Conservation (phyloP, 139 green algal genomes). For the Volvox africanus region DNA sequence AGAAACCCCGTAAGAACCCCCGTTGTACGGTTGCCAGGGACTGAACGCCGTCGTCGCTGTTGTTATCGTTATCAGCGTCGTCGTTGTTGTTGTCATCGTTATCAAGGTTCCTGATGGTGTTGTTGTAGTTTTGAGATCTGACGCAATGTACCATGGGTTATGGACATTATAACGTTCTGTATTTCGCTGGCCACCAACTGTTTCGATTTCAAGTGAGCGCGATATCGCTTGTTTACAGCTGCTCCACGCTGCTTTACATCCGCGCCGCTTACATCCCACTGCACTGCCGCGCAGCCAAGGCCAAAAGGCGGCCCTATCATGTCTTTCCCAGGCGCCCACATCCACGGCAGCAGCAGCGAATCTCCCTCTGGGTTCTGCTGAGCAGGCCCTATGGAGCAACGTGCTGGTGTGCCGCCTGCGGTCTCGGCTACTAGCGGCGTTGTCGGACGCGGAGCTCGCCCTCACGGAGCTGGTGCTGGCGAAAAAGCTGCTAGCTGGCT, state of each 20-base stretch:
- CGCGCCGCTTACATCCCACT: background rate
- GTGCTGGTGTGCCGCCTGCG: constrained; percentile 32
- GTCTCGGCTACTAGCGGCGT: constrained; percentile 16
- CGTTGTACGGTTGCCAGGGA: too few relatives aligned
- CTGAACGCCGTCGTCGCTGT: too few relatives aligned
- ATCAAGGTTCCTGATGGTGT: too few relatives aligned
- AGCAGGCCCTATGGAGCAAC: constrained; percentile 1
- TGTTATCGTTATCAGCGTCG: too few relatives aligned
- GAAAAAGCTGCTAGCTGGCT: constrained; percentile 27
- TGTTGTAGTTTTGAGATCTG: too few relatives aligned
- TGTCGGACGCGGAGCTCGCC: background rate
- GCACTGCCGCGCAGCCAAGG: background rate
- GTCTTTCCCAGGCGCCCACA: constrained; percentile 21
- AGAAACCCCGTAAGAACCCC: too few relatives aligned
- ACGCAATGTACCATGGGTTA: too few relatives aligned
- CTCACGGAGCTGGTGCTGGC: constrained; percentile 19
- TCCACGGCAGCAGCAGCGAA: background rate
- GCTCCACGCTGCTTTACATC: background rate
- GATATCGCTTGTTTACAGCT: too few relatives aligned
- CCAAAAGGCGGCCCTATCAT: constrained; percentile 1
- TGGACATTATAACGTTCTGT: too few relatives aligned
- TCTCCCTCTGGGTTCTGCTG: background rate
- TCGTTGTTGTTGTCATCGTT: too few relatives aligned
- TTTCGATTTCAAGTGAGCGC: too few relatives aligned
- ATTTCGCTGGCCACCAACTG: too few relatives aligned